phyloP scores from a whole-genome alignment of 2,329 filamentous ascomycete genomes.

The Aspergillus hortae region DNA sequence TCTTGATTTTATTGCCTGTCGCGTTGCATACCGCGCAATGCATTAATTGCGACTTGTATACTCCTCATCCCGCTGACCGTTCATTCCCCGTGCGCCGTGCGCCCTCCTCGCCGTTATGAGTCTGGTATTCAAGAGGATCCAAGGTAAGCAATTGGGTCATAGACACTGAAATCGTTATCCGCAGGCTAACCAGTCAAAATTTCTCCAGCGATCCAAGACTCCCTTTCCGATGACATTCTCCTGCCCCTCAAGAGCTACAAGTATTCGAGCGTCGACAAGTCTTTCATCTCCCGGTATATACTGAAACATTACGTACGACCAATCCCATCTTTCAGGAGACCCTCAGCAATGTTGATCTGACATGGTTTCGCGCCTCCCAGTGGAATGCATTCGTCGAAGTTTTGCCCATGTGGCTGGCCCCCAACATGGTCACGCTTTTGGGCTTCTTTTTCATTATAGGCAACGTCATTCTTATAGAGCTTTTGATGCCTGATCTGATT shows the following conservation, averaged over 20 bases:
- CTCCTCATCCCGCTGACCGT: not conserved
- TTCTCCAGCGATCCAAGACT: constrained; percentile 44
- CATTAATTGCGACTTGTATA: constrained; percentile 3
- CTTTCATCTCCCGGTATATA: constrained; percentile 87
- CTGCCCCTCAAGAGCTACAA: constrained; percentile 93
- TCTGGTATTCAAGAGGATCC: constrained; percentile 31
- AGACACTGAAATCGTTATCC: not conserved
- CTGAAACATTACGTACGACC: constrained; percentile 86
- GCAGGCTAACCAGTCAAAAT: constrained; percentile 4
- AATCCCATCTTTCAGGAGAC: not conserved
- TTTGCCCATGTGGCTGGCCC: constrained; percentile 91
- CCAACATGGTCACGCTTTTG: constrained; percentile 93
- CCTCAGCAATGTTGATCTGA: constrained; percentile 7
- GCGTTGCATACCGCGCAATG: constrained; percentile 12
- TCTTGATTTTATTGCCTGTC: not conserved
- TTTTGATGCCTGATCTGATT: constrained; percentile 84
- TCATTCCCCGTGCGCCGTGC: not conserved
- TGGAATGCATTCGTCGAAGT: constrained; percentile 96
- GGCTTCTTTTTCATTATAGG: constrained; percentile 91
- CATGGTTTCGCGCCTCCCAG: constrained; percentile 47
- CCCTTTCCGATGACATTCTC: constrained; percentile 83
- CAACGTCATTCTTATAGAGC: constrained; percentile 71
- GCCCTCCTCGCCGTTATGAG: constrained; percentile 21
- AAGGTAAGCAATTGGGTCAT: constrained; percentile 27
- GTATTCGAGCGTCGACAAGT: constrained; percentile 96